A percentile compares a stretch with the other conserved stretches of the same genome.
Conservation (phyloP, 257 asterid species). For the Solanum arcanum region DNA sequence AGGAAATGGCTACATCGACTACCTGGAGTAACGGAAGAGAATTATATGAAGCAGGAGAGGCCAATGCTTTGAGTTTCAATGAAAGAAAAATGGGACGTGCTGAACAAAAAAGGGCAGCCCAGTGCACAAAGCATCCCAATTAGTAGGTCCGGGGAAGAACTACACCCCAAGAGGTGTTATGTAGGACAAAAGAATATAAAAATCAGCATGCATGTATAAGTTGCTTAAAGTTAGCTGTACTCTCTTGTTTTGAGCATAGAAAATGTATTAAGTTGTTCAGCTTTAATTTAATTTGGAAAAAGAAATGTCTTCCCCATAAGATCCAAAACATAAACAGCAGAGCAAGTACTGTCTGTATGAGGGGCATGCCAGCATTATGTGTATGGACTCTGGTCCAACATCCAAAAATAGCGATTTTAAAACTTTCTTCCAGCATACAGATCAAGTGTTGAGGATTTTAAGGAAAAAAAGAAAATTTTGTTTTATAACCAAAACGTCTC, state of each 20-base stretch:
- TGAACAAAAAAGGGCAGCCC: neutral
- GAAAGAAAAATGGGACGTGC: neutral
- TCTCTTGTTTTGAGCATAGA: neutral
- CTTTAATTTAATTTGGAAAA: neutral
- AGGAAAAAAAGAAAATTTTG: neutral
- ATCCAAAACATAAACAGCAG: neutral
- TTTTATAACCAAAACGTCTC: neutral
- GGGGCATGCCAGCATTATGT: neutral
- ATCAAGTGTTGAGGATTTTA: neutral
- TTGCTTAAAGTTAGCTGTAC: neutral
- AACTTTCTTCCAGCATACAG: neutral
- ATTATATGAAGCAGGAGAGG: conserved; percentile 1
- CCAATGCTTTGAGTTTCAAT: neutral
- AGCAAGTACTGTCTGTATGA: neutral
- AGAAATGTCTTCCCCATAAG: neutral
- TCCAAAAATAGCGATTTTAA: neutral
- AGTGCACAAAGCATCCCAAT: neutral
- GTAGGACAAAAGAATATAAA: neutral
- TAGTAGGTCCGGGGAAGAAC: neutral
- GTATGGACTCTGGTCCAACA: neutral
- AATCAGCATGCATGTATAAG: neutral
- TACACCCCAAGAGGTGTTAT: neutral
- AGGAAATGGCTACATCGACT: conserved; percentile 65
- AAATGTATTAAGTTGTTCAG: neutral
- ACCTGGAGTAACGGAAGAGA: conserved; percentile 23